Conservation (phyloP, 768 basidiomycete species). For the Nidula microcarpa region DNA sequence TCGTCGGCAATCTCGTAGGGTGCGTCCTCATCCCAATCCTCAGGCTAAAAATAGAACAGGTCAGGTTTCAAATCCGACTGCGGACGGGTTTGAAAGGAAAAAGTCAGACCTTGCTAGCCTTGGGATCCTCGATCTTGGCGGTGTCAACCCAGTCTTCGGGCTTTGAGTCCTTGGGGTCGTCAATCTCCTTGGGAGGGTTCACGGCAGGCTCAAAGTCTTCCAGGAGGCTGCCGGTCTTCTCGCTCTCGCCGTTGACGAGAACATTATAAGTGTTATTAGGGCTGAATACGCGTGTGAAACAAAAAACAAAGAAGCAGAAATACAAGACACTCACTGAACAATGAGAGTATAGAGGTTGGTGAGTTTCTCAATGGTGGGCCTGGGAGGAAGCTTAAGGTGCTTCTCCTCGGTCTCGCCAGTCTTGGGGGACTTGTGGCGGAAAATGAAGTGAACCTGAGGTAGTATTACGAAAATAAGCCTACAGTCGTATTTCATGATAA, state of each 20-base stretch:
- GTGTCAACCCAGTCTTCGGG: slow-evolving; percentile 92
- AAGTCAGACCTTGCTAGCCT: slow-evolving; percentile 68
- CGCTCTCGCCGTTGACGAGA: slow-evolving; percentile 81
- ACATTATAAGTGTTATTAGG: slow-evolving; percentile 95
- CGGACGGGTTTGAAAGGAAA: not conserved
- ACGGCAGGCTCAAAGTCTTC: slow-evolving; percentile 93
- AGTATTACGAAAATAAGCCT: slow-evolving; percentile 3
- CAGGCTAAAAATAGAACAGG: slow-evolving; percentile 49
- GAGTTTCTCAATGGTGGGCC: slow-evolving; percentile 83
- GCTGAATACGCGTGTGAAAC: slow-evolving; percentile 30
- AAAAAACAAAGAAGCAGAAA: not conserved
- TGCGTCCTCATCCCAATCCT: slow-evolving; percentile 97
- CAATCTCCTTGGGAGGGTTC: slow-evolving; percentile 91
- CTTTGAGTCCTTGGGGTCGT: slow-evolving; percentile 89
- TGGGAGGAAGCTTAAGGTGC: slow-evolving; percentile 80
- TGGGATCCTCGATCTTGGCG: slow-evolving; percentile 80
- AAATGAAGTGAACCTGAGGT: slow-evolving; percentile 92
- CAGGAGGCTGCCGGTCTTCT: slow-evolving; percentile 78
- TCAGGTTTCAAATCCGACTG: slow-evolving; percentile 1
- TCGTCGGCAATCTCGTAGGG: slow-evolving; percentile 89
- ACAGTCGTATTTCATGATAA: not conserved
- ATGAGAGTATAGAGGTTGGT: slow-evolving; percentile 95
- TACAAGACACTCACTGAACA: slow-evolving; percentile 61
- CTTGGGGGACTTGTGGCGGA: slow-evolving; percentile 94
- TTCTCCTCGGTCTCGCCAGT: slow-evolving; percentile 96